Evolutionary conservation across 257 asterid genomes (phyloP).

Genomic region (Plantago major): DNA sequence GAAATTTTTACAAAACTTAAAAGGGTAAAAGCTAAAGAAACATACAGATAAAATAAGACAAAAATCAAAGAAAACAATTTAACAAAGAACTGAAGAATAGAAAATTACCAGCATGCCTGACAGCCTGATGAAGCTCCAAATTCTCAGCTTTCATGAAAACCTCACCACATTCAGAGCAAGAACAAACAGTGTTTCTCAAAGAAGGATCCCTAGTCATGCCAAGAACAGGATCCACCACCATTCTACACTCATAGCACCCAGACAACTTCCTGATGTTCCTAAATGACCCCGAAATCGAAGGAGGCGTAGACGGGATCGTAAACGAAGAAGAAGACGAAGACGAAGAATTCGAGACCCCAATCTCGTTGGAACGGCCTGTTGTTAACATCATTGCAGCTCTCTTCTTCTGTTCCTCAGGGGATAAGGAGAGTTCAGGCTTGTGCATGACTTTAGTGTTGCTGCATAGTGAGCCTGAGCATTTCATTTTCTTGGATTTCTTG

Average conservation of each 20-base stretch:
- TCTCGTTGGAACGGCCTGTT: conserved; percentile 36
- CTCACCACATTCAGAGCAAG: conserved; percentile 69
- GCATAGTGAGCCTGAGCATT: conserved; percentile 79
- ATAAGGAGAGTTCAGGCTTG: conserved; percentile 40
- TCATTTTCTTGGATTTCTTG: conserved; percentile 54
- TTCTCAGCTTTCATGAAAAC: conserved; percentile 68
- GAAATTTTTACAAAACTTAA: neutral
- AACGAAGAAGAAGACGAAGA: conserved; percentile 29
- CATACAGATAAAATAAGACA: neutral
- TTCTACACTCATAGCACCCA: conserved; percentile 80
- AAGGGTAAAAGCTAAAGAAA: neutral
- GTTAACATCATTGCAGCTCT: conserved; percentile 11
- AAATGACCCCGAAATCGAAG: conserved; percentile 48
- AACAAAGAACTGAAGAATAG: neutral
- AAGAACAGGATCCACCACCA: conserved; percentile 86
- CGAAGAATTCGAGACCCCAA: conserved; percentile 20
- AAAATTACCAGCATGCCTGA: conserved; percentile 74
- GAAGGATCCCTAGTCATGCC: conserved; percentile 76
- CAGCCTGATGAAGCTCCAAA: conserved; percentile 81
- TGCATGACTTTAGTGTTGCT: conserved; percentile 82
- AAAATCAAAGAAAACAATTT: neutral
- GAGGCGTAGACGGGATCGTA: conserved; percentile 27
- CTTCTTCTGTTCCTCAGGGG: conserved; percentile 34
- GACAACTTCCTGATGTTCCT: conserved; percentile 65
- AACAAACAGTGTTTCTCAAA: conserved; percentile 45